Conservation (phyloP, 305 asterid genomes). For the Ilex paraguariensis region DNA sequence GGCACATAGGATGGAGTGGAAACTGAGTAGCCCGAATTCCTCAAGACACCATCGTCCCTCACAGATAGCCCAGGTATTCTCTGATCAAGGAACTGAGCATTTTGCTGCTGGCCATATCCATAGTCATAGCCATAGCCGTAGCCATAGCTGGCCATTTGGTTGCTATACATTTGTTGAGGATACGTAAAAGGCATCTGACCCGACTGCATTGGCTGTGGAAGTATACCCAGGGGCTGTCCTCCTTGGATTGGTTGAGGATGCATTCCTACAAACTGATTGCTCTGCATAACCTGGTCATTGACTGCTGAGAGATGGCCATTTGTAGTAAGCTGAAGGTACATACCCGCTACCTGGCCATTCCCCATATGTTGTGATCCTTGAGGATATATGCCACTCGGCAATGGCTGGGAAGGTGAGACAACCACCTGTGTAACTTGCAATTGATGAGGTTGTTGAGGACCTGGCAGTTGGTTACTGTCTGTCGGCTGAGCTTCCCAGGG, state of each 20-base stretch:
- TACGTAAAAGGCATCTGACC: conserved; percentile 72
- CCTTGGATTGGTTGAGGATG: conserved; percentile 40
- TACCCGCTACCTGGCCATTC: conserved; percentile 37
- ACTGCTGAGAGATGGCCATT: conserved; percentile 24
- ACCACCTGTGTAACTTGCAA: conserved; percentile 41
- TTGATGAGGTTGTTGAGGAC: conserved; percentile 35
- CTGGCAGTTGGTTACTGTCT: conserved; percentile 34
- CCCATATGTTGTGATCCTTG: conserved; percentile 32
- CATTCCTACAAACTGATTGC: conserved; percentile 40
- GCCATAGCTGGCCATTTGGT: conserved; percentile 51
- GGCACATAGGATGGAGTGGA: conserved; percentile 45
- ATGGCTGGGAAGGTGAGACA: conserved; percentile 27
- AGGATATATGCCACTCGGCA: conserved; percentile 35
- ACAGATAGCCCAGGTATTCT: conserved; percentile 68
- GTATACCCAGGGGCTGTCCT: conserved; percentile 43
- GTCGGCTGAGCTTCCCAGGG: conserved; percentile 88
- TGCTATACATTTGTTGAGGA: conserved; percentile 72
- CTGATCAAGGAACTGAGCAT: conserved; percentile 59
- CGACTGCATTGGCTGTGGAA: conserved; percentile 67
- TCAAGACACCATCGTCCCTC: conserved; percentile 55
- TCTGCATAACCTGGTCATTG: conserved; percentile 37
- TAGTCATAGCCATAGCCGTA: conserved; percentile 33
- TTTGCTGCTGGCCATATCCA: conserved; percentile 59
- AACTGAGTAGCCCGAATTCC: conserved; percentile 31
- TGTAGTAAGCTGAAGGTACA: conserved; percentile 41